A percentile compares a stretch with the other conserved stretches of the same genome.
phyloP scores from a whole-genome alignment of 202 grass and related monocot genomes.

The Hordeum pubiflorum region DNA sequence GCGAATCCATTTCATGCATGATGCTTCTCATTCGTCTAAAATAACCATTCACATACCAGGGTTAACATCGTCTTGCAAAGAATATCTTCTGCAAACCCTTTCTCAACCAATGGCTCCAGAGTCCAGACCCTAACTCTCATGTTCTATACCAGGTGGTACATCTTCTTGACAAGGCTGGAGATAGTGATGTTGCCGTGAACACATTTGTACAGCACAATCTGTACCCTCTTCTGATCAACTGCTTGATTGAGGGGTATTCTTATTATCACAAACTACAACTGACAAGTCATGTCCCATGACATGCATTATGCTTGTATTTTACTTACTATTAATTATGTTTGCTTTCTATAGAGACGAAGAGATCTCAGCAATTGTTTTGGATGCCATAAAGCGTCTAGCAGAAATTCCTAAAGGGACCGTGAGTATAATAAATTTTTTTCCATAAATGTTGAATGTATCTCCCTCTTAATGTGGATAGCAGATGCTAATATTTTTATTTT shows the following conservation, averaged over 20 bases:
- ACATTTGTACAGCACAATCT: conserved; percentile 65
- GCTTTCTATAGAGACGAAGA: conserved; percentile 60
- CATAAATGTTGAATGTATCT: conserved; percentile 1
- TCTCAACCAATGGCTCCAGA: background rate
- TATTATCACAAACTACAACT: background rate
- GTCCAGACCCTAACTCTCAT: background rate
- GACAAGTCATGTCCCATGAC: background rate
- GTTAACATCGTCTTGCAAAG: background rate
- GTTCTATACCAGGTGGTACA: conserved; percentile 45
- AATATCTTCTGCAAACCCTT: background rate
- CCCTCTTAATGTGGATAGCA: background rate
- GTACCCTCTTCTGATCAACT: conserved; percentile 69
- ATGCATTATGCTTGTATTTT: background rate
- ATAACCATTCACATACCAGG: background rate
- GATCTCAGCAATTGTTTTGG: conserved; percentile 45
- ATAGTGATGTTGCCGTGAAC: conserved; percentile 40
- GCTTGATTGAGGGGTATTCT: conserved; percentile 75
- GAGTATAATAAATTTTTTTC: conserved; percentile 29
- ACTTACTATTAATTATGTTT: background rate
- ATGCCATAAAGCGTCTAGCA: conserved; percentile 56
- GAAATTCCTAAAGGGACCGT: conserved; percentile 67
- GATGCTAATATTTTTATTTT: conserved; percentile 4
- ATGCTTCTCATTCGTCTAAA: background rate
- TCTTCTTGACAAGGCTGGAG: conserved; percentile 66
- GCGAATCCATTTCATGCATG: conserved; percentile 1